Evolutionary conservation across 2,329 filamentous ascomycete genomes (phyloP).

Genomic region (Stagonosporopsis vannaccii): DNA sequence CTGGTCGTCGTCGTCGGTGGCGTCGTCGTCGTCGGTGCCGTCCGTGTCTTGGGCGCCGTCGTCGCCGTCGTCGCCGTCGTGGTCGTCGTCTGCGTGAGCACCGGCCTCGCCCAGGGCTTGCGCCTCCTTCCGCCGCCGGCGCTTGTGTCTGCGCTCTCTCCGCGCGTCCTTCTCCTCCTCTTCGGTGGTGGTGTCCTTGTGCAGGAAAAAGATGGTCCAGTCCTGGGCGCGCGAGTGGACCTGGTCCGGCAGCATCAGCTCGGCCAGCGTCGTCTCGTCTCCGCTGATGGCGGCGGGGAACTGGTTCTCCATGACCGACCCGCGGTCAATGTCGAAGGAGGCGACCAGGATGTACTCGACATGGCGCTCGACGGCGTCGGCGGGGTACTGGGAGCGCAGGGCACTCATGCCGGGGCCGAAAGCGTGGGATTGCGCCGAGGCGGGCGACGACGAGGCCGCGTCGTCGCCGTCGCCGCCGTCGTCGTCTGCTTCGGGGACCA

Average conservation of each 20-base stretch:
- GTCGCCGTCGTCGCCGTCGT: slow-evolving; percentile 55
- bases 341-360: slow-evolving; percentile 98
- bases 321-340: slow-evolving; percentile 95
- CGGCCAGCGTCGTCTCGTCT: slow-evolving; percentile 96
- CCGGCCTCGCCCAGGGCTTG: slow-evolving; percentile 53
- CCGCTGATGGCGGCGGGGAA: slow-evolving; percentile 94
- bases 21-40: slow-evolving; percentile 45
- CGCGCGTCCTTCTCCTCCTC: slow-evolving; percentile 71
- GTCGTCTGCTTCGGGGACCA: slow-evolving; percentile 44
- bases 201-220: slow-evolving; percentile 99
- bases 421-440: slow-evolving; percentile 31
- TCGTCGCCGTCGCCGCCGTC: slow-evolving; percentile 35
- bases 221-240: slow-evolving; percentile 94
- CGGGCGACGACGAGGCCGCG: slow-evolving; percentile 37
- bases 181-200: slow-evolving; percentile 89
- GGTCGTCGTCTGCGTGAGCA: slow-evolving; percentile 36
- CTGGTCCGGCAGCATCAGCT: slow-evolving; percentile 98
- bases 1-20: slow-evolving; percentile 59
- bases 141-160: slow-evolving; percentile 63
- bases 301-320: slow-evolving; percentile 98
- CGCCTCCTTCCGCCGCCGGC: slow-evolving; percentile 53
- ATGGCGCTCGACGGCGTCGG: slow-evolving; percentile 73
- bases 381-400: slow-evolving; percentile 59
- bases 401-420: slow-evolving; percentile 19
- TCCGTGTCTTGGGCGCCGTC: slow-evolving; percentile 60